Evolutionary conservation across 1,284 basidiomycete species (phyloP), one percentile per base, ranked within the genome.

Genomic region (Ganoderma leucocontextum): DNA sequence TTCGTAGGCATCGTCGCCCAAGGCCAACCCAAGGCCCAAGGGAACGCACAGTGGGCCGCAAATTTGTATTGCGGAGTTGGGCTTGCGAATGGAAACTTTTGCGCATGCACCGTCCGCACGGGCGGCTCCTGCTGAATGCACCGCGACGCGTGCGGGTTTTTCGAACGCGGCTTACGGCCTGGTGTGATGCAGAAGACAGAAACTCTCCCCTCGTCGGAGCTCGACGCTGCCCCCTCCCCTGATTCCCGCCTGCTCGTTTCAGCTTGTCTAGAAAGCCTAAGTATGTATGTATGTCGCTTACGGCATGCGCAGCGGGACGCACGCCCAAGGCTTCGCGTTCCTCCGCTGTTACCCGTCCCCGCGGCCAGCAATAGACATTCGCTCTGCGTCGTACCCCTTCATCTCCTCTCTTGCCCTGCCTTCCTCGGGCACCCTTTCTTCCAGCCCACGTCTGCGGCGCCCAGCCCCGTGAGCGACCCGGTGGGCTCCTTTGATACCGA

Each of bases 261-360:
- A 29, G 65, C 65, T 33, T 52, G 65, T 58, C 61, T 22, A 62
- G 62, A 67, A 63, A 53, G 66, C 62, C 29, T 29, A 29, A 29
- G 29, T 29, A 29, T 29, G 29, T 29, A 2, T 29, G 29, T 29
- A 29, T 29, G 58, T 66, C 49, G 58, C 62, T 67, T 67, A 67
- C 62, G 62, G 58, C n/a, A n/a, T n/a, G n/a, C n/a, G n/a, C 44
- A 60, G 60, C 60, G 61, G 13, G 4, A 25, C 58, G 38, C 38
- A 33, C 55, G 60, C 41, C 60, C 29, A 38, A 42, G 38, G 58
- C 59, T 52, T 55, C 41, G 41, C 41, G 15, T 25, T 49, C 47
- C 47, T 12, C 47, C 47, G 47, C 47, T 49, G 47, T 49, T 49
- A 25, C 22, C 47, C 47, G 22, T 49, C 47, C 47, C 17, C 17